These are phyloP conservation scores for Clavispora santaluciae DNA, from an alignment of 805 yeast species.

Conservation along the genomic window DNA sequence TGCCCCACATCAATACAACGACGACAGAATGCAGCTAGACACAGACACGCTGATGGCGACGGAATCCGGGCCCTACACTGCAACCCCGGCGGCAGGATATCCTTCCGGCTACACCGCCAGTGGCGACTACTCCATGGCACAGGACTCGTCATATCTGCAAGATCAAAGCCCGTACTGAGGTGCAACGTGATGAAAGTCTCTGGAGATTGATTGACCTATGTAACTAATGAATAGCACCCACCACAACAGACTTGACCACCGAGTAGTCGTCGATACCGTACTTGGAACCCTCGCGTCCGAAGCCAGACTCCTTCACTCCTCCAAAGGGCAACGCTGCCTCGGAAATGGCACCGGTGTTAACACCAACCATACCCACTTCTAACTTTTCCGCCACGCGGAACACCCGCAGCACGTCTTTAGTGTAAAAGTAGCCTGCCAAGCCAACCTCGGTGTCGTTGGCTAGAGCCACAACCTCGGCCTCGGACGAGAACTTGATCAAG, in stretches of 20 bases:
- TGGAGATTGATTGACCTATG: neutral
- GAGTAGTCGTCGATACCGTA: conserved; percentile 74
- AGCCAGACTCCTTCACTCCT: conserved; percentile 74
- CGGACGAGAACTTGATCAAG: conserved; percentile 57
- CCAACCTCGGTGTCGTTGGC: conserved; percentile 73
- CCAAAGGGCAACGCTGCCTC: conserved; percentile 72
- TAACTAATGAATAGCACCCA: conserved; percentile 26
- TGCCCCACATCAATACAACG: neutral
- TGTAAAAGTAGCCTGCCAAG: conserved; percentile 71
- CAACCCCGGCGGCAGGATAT: neutral
- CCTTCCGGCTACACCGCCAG: neutral
- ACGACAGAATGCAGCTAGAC: neutral
- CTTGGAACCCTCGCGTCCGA: conserved; percentile 76
- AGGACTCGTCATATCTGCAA: conserved; percentile 1
- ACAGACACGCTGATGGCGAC: neutral
- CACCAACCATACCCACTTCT: conserved; percentile 79
- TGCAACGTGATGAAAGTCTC: neutral
- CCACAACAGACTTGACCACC: conserved; percentile 58
- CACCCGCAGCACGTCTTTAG: conserved; percentile 49
- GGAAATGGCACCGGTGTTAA: conserved; percentile 68
- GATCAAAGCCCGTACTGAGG: conserved; percentile 1
- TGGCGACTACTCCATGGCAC: neutral
- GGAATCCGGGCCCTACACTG: neutral
- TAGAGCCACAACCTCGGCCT: conserved; percentile 53
- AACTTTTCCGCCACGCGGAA: conserved; percentile 62